These are phyloP conservation scores for Colletotrichum truncatum DNA, from an alignment of 2,329 filamentous ascomycete species.

Conservation along the genomic window DNA sequence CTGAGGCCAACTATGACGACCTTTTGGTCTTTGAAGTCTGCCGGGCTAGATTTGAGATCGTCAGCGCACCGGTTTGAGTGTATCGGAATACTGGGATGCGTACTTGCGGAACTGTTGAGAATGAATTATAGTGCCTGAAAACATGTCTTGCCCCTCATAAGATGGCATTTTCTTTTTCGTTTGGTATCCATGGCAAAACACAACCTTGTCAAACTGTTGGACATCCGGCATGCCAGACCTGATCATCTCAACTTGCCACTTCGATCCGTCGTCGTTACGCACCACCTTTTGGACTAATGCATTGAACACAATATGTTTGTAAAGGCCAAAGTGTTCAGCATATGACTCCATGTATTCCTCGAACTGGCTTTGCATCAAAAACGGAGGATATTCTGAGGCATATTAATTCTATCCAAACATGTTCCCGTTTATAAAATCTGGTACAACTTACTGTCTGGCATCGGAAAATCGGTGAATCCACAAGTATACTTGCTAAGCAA, in stretches of 20 bases:
- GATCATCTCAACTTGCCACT: slow-evolving; percentile 43
- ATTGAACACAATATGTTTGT: slow-evolving; percentile 43
- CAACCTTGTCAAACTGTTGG: slow-evolving; percentile 47
- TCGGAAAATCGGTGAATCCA: slow-evolving; percentile 51
- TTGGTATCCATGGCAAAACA: slow-evolving; percentile 45
- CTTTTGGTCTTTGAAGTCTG: slow-evolving; percentile 48
- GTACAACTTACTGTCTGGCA: slow-evolving; percentile 45
- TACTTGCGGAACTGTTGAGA: slow-evolving; percentile 45
- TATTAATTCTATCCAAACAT: neutral
- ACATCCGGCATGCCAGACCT: slow-evolving; percentile 34
- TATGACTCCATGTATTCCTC: slow-evolving; percentile 51
- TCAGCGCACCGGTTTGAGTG: neutral
- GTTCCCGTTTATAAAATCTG: too few species aligned
- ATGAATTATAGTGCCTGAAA: slow-evolving; percentile 50
- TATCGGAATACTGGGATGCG: neutral
- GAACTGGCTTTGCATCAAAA: slow-evolving; percentile 36
- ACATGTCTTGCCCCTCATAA: slow-evolving; percentile 45
- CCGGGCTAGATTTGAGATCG: slow-evolving; percentile 30
- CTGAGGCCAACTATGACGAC: slow-evolving; percentile 54
- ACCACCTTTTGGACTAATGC: slow-evolving; percentile 40
- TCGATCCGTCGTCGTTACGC: slow-evolving; percentile 37
- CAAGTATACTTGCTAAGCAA: slow-evolving; percentile 50
- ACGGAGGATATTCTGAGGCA: slow-evolving; percentile 37
- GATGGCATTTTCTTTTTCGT: slow-evolving; percentile 44
- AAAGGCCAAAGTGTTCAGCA: slow-evolving; percentile 47